Conservation (phyloP, 176 grass and related monocot species). For the Melocanna baccifera region DNA sequence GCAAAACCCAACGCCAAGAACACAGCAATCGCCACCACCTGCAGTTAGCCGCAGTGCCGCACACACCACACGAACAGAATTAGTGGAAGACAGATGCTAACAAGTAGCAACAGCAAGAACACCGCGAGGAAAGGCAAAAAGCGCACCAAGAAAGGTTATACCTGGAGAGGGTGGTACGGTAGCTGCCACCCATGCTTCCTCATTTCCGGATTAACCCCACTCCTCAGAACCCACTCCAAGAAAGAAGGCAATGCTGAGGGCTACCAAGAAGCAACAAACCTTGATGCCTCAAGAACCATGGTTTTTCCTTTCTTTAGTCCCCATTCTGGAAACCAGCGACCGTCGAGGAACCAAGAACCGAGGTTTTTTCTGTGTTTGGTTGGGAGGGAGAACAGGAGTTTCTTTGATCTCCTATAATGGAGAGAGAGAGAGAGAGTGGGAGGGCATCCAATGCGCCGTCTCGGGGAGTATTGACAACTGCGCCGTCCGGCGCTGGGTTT, state of each 20-base stretch:
- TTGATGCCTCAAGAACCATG: slow-evolving; percentile 6
- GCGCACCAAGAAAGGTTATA: neutral
- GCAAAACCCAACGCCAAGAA: slow-evolving; percentile 90
- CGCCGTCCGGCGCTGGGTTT: slow-evolving; percentile 31
- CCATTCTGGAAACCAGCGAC: slow-evolving; percentile 1
- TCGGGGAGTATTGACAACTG: slow-evolving; percentile 28
- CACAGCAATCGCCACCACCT: slow-evolving; percentile 96
- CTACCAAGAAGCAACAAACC: slow-evolving; percentile 8
- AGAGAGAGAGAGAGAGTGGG: neutral
- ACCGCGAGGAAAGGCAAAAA: neutral
- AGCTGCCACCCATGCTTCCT: slow-evolving; percentile 99
- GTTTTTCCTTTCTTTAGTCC: neutral
- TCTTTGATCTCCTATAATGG: slow-evolving; percentile 16
- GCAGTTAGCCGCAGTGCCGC: neutral
- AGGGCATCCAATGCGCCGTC: slow-evolving; percentile 46
- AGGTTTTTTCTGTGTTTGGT: neutral
- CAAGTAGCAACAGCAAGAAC: slow-evolving; percentile 6
- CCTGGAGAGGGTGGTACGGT: slow-evolving; percentile 96
- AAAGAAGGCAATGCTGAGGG: neutral
- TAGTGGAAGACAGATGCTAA: neutral
- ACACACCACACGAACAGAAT: neutral
- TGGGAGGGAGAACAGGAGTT: neutral
- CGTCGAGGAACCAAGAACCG: slow-evolving; percentile 21
- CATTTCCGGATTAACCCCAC: slow-evolving; percentile 40
- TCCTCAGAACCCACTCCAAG: neutral